Base-by-base conservation (phyloP, 164 flowering plant species). In the Berberis thunbergii region DNA sequence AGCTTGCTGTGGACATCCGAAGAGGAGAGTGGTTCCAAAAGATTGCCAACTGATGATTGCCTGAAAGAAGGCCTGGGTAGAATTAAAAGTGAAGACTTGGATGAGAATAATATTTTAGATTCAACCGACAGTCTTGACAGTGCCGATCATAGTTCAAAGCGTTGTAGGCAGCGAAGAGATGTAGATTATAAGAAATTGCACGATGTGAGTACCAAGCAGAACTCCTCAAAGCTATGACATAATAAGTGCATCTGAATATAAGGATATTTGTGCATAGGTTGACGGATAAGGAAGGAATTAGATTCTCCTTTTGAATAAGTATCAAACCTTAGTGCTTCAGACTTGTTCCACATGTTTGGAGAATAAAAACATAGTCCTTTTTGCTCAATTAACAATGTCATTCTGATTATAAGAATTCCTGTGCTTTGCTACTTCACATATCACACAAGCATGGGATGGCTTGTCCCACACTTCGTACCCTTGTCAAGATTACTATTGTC, bases 151-250 rank as follows among this genome's bases (percentile, higher is more conserved):
- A 69, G 77, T 61, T 49, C 77, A 50, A 63, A 61, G 72, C 77
- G 82, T 9, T 84, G 79, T 41, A 78, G 99, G 67, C 88, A 81
- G 70, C 76, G 99, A 69, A 72, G 72, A 49, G 73, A 84, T 63
- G 96, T 94, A 45, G 96, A 94, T 60, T 94, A 94, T 72, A 84
- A 69, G 67, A 81, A 86, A 75, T 71, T 94, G 63, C 79, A 91
- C 76, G 83, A 86, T 79, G 99, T 91, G 74, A 91, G 99, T 83
- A 52, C 67, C n/a, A 52, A 26, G 26, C 26, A 26, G 26, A 26
- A 26, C 26, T 26, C 26, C 26, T 26, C 26, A 26, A 26, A 26
- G 26, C 26, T 26, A 26, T 26, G 26, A 26, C 26, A 26, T 26
- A 26, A 26, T 26, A 26, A 26, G 26, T 26, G 26, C 26, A 26